Evolutionary conservation across 208 protist species (phyloP), one percentile per base, ranked within the genome.

Genomic region (Trypanosoma vivax): DNA sequence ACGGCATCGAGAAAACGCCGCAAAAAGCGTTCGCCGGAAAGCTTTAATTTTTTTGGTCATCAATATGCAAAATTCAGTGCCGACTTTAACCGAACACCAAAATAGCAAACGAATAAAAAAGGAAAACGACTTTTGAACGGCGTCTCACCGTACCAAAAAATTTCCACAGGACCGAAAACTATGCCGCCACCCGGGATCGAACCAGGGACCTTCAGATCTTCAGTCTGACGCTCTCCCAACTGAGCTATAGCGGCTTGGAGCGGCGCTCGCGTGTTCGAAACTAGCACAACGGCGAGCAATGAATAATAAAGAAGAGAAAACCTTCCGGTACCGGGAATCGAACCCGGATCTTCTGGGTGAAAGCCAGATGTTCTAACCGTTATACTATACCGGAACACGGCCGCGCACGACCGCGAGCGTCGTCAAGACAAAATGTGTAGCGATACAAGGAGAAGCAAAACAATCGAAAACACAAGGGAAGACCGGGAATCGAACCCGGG

Each of bases 241-340:
- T 43, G 39, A 43, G 39, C 39, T 43, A 43, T 43, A 11, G 39
- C 39, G 39, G 39, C 39, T 7, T 21, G 16, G 39, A 61, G 70
- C 83, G 77, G 83, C 83, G 76, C 85, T 73, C 80, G 76, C 84
- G 73, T 85, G 77, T 81, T 81, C 76, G 79, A 84, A 80, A 72
- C 80, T 73, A 72, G 73, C 76, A 56, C 45, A 14, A 13, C 0
- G 23, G 4, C 10, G 16, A 16, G 9, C 0, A 24, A 6, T 13
- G 10, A 30, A 34, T 39, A 13, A 19, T 19, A 4, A 39, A 18
- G 11, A 38, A n/a, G 33, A 9, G 39, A 64, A 64, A 64, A 64
- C 41, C 19, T 56, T 64, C 58, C 58, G 58, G 38, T 64, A 64
- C 58, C 58, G 58, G 58, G 58, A 54, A 64, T 64, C 58, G 58